A percentile compares a stretch with the other conserved stretches of the same genome.
Evolutionary conservation across 2,329 filamentous ascomycete species (phyloP).

Genomic region (Epichloe gansuensis): DNA sequence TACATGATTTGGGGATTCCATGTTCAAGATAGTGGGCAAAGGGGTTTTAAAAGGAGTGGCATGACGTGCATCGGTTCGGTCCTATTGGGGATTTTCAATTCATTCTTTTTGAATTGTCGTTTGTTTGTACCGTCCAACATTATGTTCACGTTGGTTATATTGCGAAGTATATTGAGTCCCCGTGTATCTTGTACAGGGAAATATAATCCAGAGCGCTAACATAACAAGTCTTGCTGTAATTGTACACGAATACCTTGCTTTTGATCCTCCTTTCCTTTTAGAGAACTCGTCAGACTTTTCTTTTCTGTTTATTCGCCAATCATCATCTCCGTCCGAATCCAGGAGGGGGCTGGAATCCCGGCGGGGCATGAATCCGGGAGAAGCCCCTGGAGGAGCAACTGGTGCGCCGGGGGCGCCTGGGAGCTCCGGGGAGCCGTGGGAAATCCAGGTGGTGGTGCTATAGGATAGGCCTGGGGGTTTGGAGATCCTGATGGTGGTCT

Average conservation of each 20-base stretch:
- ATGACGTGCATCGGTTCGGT: neutral
- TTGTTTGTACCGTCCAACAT: too few relatives aligned
- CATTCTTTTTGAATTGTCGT: too few relatives aligned
- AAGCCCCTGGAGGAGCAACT: constrained; percentile 27
- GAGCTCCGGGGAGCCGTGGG: constrained; percentile 22
- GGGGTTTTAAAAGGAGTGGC: constrained; percentile 1
- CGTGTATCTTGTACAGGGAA: neutral
- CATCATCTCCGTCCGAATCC: constrained; percentile 25
- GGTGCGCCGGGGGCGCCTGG: constrained; percentile 9
- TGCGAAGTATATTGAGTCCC: too few relatives aligned
- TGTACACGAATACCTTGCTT: neutral
- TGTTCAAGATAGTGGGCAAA: neutral
- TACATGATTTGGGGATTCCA: neutral
- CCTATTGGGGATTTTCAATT: neutral
- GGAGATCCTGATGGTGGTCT: constrained; percentile 27
- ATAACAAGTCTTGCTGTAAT: neutral
- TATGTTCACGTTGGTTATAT: too few relatives aligned
- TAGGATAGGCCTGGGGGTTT: constrained; percentile 26
- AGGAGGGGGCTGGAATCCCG: constrained; percentile 34
- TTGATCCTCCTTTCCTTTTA: neutral
- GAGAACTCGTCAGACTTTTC: neutral
- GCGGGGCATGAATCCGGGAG: constrained; percentile 30
- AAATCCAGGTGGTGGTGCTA: constrained; percentile 29
- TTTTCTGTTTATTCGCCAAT: neutral
- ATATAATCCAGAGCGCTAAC: neutral